A percentile compares a stretch with the other conserved stretches of the same genome.
These are phyloP conservation scores for Fusarium foetens DNA, from an alignment of 2,329 filamentous ascomycete species.

Conservation along the genomic window DNA sequence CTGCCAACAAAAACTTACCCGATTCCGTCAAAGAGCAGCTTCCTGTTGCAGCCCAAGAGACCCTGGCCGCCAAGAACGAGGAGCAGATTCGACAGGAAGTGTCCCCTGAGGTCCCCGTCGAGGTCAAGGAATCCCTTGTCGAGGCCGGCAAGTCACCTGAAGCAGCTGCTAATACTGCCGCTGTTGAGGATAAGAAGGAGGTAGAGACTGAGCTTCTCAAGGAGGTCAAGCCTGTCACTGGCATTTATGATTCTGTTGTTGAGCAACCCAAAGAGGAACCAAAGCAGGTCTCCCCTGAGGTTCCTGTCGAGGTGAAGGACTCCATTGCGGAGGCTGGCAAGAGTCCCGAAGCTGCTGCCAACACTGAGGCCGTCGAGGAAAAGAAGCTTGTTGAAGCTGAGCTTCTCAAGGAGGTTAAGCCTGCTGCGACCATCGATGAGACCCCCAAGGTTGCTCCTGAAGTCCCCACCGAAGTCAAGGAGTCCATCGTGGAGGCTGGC, in stretches of 20 bases:
- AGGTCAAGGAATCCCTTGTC: constrained; percentile 67
- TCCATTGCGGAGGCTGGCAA: constrained; percentile 74
- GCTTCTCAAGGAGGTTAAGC: constrained; percentile 71
- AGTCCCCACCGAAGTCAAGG: constrained; percentile 66
- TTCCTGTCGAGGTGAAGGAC: constrained; percentile 69
- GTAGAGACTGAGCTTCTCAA: constrained; percentile 79
- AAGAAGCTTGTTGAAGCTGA: constrained; percentile 78
- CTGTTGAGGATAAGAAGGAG: constrained; percentile 78
- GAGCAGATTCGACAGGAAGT: constrained; percentile 56
- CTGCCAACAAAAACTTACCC: constrained; percentile 61
- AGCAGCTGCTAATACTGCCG: constrained; percentile 73
- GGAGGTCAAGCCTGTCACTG: constrained; percentile 60
- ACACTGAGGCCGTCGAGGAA: constrained; percentile 72
- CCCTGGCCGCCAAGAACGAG: constrained; percentile 56
- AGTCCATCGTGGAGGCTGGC: constrained; percentile 67
- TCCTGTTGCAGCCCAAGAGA: constrained; percentile 61
- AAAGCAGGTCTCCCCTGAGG: constrained; percentile 50
- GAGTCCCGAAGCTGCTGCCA: constrained; percentile 73
- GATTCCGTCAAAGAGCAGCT: constrained; percentile 63
- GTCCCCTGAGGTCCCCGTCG: constrained; percentile 62
- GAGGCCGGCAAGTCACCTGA: constrained; percentile 73
- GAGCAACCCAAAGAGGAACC: constrained; percentile 36
- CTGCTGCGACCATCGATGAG: constrained; percentile 52
- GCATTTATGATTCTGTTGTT: constrained; percentile 35
- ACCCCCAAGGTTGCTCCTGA: constrained; percentile 57